Evolutionary conservation across 345 rosid genomes (phyloP), one percentile per base, ranked within the genome.

Genomic region (Eutrema japonicum): DNA sequence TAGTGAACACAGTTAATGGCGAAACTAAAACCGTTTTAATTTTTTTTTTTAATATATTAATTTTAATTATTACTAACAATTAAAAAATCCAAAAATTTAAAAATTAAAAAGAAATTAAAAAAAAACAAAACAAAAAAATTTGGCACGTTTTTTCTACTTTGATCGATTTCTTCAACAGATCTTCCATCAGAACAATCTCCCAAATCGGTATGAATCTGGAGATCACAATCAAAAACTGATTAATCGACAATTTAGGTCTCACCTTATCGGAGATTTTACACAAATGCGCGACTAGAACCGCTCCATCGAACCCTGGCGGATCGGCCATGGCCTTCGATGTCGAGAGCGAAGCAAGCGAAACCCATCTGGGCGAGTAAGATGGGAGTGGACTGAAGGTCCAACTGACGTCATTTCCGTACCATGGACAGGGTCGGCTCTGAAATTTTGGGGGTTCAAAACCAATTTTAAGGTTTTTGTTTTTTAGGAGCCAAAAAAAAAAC

Each of bases 251-350:
- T 63, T 82, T 80, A 82, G 97, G 94, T 53, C 67, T 86, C 26
- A 85, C 80, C 64, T 85, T 82, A 35, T 91, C 93, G 1, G 94
- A 88, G 75, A 93, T 91, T 77, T 75, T 85, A 61, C 98, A 91
- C 96, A 93, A 91, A 36, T 96, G 92, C 4, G 96, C 91, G 1
- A 91, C 96, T 46, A 89, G 71, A 35, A 91, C 59, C 0, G 97
- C 94, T 4, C 98, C 96, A 7, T 78, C 81, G 63, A 89, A 91
- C 57, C 82, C 87, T 13, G 16, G 35, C 83, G 60, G 96, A 89
- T 74, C 82, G 68, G 65, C 94, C 97, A 52, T 93, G 96, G 38
- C 92, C 97, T 85, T 91, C 87, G 36, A 93, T 80, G 84, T 91
- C 96, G n/a, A 88, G 77, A 27, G 83, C 88, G 54, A 89, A 89